Conservation (phyloP, 768 basidiomycete genomes). For the Pulveroboletus sp. region DNA sequence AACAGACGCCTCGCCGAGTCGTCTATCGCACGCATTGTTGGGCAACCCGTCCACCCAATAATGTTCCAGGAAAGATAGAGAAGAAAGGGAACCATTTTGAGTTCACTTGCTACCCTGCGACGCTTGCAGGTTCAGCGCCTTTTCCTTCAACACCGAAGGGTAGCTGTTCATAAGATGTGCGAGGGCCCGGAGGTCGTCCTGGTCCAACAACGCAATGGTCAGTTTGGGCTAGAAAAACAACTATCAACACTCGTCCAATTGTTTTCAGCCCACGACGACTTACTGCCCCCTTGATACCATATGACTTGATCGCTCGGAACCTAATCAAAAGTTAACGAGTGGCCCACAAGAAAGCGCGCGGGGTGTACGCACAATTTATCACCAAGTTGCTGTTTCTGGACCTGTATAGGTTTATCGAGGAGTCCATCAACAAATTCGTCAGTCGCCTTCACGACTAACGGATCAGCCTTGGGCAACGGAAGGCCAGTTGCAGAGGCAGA, state of each 20-base stretch:
- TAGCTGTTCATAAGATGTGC: constrained; percentile 89
- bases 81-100: neutral
- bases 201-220: constrained; percentile 79
- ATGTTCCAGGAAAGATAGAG: constrained; percentile 1
- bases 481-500: constrained; percentile 45
- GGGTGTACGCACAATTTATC: constrained; percentile 61
- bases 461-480: constrained; percentile 68
- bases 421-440: constrained; percentile 70
- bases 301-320: constrained; percentile 64
- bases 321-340: constrained; percentile 24
- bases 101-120: constrained; percentile 27
- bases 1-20: neutral
- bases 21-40: neutral
- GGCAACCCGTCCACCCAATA: neutral
- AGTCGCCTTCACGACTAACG: constrained; percentile 63
- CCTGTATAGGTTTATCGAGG: constrained; percentile 49
- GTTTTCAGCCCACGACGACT: constrained; percentile 22
- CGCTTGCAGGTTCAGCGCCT: constrained; percentile 41
- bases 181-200: constrained; percentile 80
- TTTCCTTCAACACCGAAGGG: constrained; percentile 78
- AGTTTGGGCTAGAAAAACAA: constrained; percentile 61
- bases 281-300: constrained; percentile 80
- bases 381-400: constrained; percentile 78
- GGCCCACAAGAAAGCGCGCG: too few species aligned
- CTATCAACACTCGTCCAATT: constrained; percentile 1